These are phyloP conservation scores for Houttuynia cordata DNA, from an alignment of 164 flowering plant species.

Conservation along the genomic window DNA sequence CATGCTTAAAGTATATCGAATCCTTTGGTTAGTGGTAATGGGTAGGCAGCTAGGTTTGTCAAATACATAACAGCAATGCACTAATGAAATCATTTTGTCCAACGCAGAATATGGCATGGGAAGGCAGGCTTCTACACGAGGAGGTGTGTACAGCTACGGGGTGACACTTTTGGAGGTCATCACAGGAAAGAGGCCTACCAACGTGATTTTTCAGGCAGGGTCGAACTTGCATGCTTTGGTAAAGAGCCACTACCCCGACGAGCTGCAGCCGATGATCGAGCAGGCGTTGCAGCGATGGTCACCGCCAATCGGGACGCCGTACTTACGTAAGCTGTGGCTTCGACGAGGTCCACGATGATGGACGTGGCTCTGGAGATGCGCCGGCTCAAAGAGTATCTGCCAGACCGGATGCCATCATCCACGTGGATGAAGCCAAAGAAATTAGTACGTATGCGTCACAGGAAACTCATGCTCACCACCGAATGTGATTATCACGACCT, in stretches of 20 bases:
- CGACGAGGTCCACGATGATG: slow-evolving; percentile 59
- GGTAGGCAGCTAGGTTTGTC: neutral
- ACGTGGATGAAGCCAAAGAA: too few species aligned
- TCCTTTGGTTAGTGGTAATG: neutral
- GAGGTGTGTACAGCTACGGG: slow-evolving; percentile 88
- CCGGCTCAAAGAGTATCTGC: slow-evolving; percentile 39
- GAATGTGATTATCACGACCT: too few species aligned
- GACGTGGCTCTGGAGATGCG: slow-evolving; percentile 68
- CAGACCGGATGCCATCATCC: neutral
- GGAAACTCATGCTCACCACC: too few species aligned
- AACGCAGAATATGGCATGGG: slow-evolving; percentile 81
- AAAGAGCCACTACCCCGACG: slow-evolving; percentile 46
- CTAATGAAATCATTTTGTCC: too few species aligned
- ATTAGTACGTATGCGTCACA: too few species aligned
- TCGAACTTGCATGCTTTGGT: slow-evolving; percentile 68
- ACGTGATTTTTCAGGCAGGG: slow-evolving; percentile 45
- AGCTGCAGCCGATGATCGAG: slow-evolving; percentile 40
- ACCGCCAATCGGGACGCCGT: slow-evolving; percentile 4
- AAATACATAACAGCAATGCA: too few species aligned
- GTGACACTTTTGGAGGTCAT: slow-evolving; percentile 62
- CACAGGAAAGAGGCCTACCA: slow-evolving; percentile 67
- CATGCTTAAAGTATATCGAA: neutral
- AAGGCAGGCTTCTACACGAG: slow-evolving; percentile 56
- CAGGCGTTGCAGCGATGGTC: slow-evolving; percentile 23
- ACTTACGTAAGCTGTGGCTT: slow-evolving; percentile 23